Percentiles rank a stretch among this genome's conserved stretches.
Evolutionary conservation across 306 rosid genomes (phyloP).

Genomic region (Castanea crenata): DNA sequence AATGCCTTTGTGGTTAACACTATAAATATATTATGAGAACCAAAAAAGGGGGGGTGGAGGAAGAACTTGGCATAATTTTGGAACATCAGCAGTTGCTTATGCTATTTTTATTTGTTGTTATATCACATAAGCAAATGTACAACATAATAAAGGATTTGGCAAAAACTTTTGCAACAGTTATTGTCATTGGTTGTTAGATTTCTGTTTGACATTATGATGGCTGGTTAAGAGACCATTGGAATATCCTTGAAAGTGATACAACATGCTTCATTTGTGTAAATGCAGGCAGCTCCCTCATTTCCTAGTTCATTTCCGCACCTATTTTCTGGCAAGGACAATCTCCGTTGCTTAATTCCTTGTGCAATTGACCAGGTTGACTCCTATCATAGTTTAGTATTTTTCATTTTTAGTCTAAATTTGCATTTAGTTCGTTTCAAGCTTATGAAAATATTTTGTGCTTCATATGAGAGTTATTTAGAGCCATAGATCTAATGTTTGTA

Average conservation of each 20-base stretch:
- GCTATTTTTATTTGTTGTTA: neutral
- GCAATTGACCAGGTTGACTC: constrained; percentile 87
- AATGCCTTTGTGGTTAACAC: neutral
- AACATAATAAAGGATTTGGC: neutral
- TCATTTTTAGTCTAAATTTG: constrained; percentile 1
- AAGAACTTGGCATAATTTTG: too few species aligned
- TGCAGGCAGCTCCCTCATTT: constrained; percentile 97
- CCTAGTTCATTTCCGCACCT: constrained; percentile 99
- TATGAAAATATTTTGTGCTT: neutral
- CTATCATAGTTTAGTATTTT: neutral
- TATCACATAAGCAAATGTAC: neutral
- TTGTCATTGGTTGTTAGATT: neutral
- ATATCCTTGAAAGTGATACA: constrained; percentile 23
- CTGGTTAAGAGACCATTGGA: neutral
- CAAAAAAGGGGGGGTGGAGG: too few species aligned
- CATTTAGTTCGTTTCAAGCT: neutral
- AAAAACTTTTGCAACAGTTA: neutral
- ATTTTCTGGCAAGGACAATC: constrained; percentile 68
- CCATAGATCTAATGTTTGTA: too few species aligned
- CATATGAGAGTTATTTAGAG: too few species aligned
- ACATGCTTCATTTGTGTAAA: constrained; percentile 22
- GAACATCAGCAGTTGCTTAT: too few species aligned
- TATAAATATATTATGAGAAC: neutral
- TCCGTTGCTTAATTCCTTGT: constrained; percentile 92
- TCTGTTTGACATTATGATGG: neutral